phyloP scores from a whole-genome alignment of 2,329 filamentous ascomycete genomes.

The Colletotrichum destructivum region DNA sequence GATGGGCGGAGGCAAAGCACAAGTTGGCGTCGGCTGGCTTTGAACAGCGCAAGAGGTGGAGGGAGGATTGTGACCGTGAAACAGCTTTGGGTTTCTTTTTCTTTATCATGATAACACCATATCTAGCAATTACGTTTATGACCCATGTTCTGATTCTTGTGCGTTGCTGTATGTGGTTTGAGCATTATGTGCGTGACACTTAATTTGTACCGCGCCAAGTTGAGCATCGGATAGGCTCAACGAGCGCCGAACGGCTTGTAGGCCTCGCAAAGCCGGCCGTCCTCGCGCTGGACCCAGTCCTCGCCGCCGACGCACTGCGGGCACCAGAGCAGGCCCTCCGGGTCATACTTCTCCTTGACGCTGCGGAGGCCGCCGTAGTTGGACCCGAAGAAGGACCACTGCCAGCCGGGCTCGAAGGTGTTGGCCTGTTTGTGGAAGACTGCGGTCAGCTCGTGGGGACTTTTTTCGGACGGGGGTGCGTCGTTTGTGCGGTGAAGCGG shows the following conservation, averaged over 20 bases:
- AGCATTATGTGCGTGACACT: no score
- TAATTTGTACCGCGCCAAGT: no score
- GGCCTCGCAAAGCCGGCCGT: not conserved
- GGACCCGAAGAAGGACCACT: conserved; percentile 49
- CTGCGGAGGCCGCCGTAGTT: conserved; percentile 46
- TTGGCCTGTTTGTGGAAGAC: conserved; percentile 9
- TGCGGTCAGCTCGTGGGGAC: no score
- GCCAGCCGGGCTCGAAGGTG: conserved; percentile 44
- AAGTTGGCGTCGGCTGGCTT: conserved; percentile 37
- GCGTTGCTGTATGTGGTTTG: not conserved
- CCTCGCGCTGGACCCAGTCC: conserved; percentile 9
- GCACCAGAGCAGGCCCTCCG: conserved; percentile 33
- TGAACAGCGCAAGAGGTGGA: not conserved
- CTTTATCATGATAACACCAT: conserved; percentile 13
- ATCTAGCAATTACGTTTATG: not conserved
- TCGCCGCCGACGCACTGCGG: conserved; percentile 17
- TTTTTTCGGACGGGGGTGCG: no score
- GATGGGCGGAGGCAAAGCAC: conserved; percentile 7
- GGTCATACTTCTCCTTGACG: conserved; percentile 51
- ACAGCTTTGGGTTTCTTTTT: conserved; percentile 1
- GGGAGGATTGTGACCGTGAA: conserved; percentile 25
- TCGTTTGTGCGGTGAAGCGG: no score
- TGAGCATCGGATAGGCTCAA: no score
- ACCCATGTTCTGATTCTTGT: not conserved
- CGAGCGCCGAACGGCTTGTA: not conserved